Evolutionary conservation across 1,139 yeast species (phyloP).

Genomic region (Blastobotrys raffinosifermentans): DNA sequence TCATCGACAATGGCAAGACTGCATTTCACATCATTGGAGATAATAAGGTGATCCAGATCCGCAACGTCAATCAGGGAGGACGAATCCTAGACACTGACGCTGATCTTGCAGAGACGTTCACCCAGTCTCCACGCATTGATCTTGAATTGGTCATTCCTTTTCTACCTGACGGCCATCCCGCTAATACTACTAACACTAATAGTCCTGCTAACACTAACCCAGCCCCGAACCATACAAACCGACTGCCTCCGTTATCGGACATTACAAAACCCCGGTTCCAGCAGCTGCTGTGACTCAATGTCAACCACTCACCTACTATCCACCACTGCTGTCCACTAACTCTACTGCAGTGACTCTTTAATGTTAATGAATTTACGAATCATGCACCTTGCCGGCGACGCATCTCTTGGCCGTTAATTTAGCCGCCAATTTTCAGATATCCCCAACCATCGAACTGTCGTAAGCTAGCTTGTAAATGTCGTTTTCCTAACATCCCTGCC

Average conservation of each 20-base stretch:
- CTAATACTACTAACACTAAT: neutral
- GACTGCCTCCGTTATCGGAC: constrained; percentile 1
- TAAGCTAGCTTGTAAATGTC: too few species aligned
- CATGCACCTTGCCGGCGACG: too few species aligned
- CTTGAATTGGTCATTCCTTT: constrained; percentile 11
- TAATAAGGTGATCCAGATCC: constrained; percentile 34
- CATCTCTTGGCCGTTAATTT: too few species aligned
- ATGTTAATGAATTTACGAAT: too few species aligned
- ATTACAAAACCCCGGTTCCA: constrained; percentile 6
- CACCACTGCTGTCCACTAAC: too few species aligned
- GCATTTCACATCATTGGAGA: constrained; percentile 52
- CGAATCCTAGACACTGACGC: constrained; percentile 25
- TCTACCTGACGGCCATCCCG: neutral
- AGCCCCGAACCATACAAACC: neutral
- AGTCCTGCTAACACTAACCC: neutral
- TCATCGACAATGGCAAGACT: constrained; percentile 61
- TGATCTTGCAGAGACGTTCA: constrained; percentile 32
- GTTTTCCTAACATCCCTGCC: too few species aligned
- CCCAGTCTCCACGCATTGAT: constrained; percentile 10
- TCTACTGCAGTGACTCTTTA: too few species aligned
- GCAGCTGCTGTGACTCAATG: constrained; percentile 1
- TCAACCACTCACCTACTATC: neutral
- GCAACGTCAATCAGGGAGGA: constrained; percentile 22
- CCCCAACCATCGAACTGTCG: too few species aligned
- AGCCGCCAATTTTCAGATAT: too few species aligned